Percentiles rank a stretch among this genome's conserved stretches.
These are phyloP conservation scores for Tetrahymena thermophila DNA, from an alignment of 73 alveolate species.

Conservation along the genomic window DNA sequence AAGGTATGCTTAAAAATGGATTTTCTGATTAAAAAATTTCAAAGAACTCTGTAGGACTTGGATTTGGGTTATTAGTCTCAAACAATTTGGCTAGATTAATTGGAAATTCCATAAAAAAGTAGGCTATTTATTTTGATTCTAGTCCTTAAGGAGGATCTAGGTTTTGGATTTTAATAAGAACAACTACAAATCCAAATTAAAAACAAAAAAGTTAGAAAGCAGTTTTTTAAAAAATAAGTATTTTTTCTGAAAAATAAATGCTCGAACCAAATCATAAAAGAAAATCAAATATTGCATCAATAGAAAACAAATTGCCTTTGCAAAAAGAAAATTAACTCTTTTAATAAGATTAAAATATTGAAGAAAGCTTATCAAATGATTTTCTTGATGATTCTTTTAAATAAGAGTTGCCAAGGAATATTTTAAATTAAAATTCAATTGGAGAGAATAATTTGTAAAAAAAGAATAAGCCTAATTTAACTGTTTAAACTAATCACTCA, in stretches of 20 bases:
- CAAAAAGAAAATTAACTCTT: not conserved
- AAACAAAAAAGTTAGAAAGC: not conserved
- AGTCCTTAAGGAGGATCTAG: not conserved
- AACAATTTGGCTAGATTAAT: not conserved
- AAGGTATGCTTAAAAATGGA: not conserved
- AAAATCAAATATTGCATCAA: not conserved
- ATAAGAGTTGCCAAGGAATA: not conserved
- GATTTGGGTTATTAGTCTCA: not conserved
- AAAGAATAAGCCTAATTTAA: too few species aligned
- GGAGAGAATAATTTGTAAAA: too few species aligned
- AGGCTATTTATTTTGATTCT: not conserved
- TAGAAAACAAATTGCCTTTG: too few species aligned
- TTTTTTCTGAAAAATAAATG: not conserved
- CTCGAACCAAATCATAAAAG: not conserved
- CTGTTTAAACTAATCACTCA: too few species aligned
- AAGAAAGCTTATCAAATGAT: too few species aligned
- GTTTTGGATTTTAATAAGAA: not conserved
- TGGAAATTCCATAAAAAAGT: not conserved
- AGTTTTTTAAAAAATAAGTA: not conserved
- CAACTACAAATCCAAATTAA: not conserved
- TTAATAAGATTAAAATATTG: not conserved
- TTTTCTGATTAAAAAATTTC: not conserved
- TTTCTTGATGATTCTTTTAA: not conserved
- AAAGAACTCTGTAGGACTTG: not conserved
- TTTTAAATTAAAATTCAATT: too few species aligned